phyloP scores from a whole-genome alignment of 139 green algal genomes.

The Chlamydomonas asymmetrica region DNA sequence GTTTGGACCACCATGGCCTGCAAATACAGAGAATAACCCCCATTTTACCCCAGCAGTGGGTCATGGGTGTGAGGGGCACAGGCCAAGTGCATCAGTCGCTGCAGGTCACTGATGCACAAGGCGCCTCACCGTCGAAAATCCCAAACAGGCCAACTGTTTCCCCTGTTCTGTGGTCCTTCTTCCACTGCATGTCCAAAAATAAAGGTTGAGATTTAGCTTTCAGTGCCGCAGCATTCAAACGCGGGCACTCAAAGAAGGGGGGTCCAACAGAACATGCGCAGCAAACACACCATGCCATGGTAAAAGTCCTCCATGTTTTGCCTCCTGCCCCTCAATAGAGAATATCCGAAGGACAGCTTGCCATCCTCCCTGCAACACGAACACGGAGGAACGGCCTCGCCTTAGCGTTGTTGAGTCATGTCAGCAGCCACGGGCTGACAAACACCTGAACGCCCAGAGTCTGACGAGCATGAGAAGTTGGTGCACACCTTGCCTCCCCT shows the following conservation, averaged over 20 bases:
- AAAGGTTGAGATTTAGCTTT: background rate
- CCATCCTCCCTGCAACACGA: conserved; percentile 64
- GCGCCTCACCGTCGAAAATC: conserved; percentile 89
- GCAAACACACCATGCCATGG: conserved; percentile 46
- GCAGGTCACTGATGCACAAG: no score
- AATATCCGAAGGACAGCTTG: conserved; percentile 70
- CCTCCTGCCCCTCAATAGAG: conserved; percentile 72
- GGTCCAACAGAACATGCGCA: background rate
- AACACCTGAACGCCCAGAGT: no score
- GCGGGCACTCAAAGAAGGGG: background rate
- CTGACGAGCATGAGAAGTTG: no score
- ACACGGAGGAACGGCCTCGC: no score
- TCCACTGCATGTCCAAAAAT: conserved; percentile 51
- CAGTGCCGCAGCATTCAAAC: background rate
- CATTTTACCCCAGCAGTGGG: no score
- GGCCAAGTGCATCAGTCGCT: no score
- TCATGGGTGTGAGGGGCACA: no score
- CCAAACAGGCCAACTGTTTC: conserved; percentile 83
- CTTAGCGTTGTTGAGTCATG: no score
- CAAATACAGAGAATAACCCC: background rate
- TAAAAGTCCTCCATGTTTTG: conserved; percentile 85
- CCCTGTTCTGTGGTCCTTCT: conserved; percentile 42
- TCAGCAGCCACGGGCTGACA: no score
- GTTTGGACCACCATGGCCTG: conserved; percentile 87
- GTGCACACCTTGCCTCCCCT: no score